These are phyloP conservation scores for Verbena officinalis DNA, from an alignment of 257 asterid species.

Conservation along the genomic window DNA sequence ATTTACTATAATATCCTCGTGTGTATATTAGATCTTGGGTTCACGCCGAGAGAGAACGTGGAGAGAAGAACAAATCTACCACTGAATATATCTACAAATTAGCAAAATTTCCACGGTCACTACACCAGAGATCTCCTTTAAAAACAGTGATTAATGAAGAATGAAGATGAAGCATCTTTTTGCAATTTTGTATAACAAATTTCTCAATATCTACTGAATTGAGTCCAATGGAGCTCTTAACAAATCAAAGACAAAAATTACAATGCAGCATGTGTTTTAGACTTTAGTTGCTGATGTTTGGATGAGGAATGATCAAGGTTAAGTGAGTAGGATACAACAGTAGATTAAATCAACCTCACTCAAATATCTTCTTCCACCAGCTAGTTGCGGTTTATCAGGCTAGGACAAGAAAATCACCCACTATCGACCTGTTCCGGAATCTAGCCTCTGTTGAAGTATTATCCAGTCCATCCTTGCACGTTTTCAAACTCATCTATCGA, in stretches of 20 bases:
- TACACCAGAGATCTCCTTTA: background rate
- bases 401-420: background rate
- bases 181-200: background rate
- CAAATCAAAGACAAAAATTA: background rate
- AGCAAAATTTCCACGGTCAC: conserved; percentile 22
- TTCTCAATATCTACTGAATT: background rate
- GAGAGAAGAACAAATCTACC: no score
- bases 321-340: background rate
- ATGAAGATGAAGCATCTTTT: background rate
- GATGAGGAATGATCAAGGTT: background rate
- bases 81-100: background rate
- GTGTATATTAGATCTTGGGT: no score
- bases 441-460: background rate
- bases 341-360: background rate
- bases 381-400: no score
- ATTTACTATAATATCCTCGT: no score
- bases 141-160: background rate
- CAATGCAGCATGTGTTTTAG: background rate
- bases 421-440: background rate
- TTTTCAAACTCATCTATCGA: background rate
- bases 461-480: background rate
- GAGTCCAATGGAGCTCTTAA: background rate
- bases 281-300: background rate
- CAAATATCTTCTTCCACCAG: conserved; percentile 7
- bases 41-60: no score